Evolutionary conservation across 805 yeast genomes (phyloP), one percentile per base, ranked within the genome.

Genomic region (Candida loeiensis): DNA sequence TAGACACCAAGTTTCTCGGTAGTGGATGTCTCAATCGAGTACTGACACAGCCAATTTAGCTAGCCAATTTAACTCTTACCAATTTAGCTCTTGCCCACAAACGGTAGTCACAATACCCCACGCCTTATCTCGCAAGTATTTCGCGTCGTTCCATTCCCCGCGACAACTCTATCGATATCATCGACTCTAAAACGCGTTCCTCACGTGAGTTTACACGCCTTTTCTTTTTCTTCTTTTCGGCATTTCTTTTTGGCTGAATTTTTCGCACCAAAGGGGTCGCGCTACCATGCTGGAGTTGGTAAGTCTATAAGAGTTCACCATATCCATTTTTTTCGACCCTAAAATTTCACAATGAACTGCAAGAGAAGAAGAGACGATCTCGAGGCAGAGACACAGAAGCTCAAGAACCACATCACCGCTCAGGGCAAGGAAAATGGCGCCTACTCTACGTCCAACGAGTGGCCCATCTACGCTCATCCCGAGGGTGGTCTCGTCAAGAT

Each of bases 401-500:
- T 49, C 34, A 50, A 51, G 42, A 52, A 48, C 30, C 37, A 43
- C 15, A 39, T 54, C 5, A 50, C 51, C 15, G 18, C 32, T n/a
- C 33, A 34, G 19, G 52, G 48, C 12, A 45, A 43, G 36, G 53
- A 51, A 30, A 44, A 48, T 13, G 48, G 43, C 12, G 34, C 39
- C 36, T 39, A 47, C 34, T 27, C 45, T 14, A 43, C 45, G 4
- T 48, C 51, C 20, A 59, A 65, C 28, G 80, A 76, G 41, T 77
- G 76, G 70, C 80, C 84, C 11, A 63, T 71, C 41, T 78, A 74
- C 47, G 66, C 67, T 38, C 83, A 77, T 46, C 84, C 84, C 2
- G 77, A 77, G 9, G 84, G 84, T 7, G 84, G 84, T 0, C 66
- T 65, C 21, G 73, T 78, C 34, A 79, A 77, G 53, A 73, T 78